Conservation (phyloP, 176 grass and related monocot genomes). For the Hordeum vulgare region DNA sequence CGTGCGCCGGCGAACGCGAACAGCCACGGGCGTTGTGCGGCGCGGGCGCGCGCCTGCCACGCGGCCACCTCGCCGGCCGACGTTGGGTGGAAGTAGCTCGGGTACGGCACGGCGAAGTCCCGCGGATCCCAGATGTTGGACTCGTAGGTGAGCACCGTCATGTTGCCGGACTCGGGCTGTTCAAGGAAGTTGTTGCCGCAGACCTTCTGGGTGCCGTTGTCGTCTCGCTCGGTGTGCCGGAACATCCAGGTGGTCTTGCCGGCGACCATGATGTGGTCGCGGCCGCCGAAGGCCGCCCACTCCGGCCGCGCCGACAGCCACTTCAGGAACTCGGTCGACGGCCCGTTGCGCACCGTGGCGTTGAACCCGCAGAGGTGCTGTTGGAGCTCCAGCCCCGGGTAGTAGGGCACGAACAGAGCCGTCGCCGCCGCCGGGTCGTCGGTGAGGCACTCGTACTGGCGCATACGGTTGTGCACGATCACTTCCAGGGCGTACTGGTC, state of each 20-base stretch:
- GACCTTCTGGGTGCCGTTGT: neutral
- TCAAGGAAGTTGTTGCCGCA: constrained; percentile 57
- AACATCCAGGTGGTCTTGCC: constrained; percentile 60
- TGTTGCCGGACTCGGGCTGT: constrained; percentile 35
- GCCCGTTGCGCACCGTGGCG: constrained; percentile 27
- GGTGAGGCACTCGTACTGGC: constrained; percentile 59
- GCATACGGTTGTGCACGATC: constrained; percentile 68
- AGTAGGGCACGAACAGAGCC: constrained; percentile 62
- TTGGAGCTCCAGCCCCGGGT: constrained; percentile 52
- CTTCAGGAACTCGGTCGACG: constrained; percentile 25
- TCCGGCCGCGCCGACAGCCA: constrained; percentile 50
- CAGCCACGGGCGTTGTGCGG: constrained; percentile 20
- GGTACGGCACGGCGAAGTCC: constrained; percentile 61
- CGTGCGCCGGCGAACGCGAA: constrained; percentile 55
- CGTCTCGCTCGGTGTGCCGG: constrained; percentile 7
- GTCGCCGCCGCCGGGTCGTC: constrained; percentile 24
- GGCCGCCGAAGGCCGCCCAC: constrained; percentile 37
- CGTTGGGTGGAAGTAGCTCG: constrained; percentile 63
- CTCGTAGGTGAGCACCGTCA: constrained; percentile 51
- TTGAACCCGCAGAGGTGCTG: constrained; percentile 49
- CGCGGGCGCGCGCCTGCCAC: constrained; percentile 39
- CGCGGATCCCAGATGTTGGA: constrained; percentile 33
- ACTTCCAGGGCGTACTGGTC: constrained; percentile 70
- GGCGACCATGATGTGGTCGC: constrained; percentile 56
- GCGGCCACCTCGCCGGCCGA: constrained; percentile 24